phyloP scores from a whole-genome alignment of 1,284 basidiomycete genomes.

The Ustilago cynodontis region DNA sequence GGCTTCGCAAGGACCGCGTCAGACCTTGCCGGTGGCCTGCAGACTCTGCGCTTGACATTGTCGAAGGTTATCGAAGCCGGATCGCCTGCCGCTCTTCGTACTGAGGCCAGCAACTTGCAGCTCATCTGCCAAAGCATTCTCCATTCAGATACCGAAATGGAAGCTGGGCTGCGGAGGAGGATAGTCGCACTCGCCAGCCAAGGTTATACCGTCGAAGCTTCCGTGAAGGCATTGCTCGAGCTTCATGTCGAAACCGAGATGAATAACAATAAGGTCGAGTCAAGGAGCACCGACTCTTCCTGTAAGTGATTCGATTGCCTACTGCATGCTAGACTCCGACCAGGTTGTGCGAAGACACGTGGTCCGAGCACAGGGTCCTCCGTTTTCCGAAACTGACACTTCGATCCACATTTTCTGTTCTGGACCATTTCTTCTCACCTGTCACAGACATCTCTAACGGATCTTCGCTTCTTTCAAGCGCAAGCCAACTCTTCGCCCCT shows the following conservation, averaged over 20 bases:
- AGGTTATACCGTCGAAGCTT: conserved; percentile 6
- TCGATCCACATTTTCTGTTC: neutral
- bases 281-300: conserved; percentile 1
- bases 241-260: conserved; percentile 4
- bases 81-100: conserved; percentile 16
- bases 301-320: conserved; percentile 13
- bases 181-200: conserved; percentile 4
- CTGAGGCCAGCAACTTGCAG: conserved; percentile 26
- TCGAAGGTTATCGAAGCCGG: conserved; percentile 22
- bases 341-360: conserved; percentile 5
- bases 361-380: conserved; percentile 24
- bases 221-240: conserved; percentile 17
- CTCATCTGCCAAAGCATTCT: conserved; percentile 25
- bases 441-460: conserved; percentile 9
- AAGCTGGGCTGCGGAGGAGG: neutral
- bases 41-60: conserved; percentile 7
- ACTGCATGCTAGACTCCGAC: neutral
- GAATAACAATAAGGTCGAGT: neutral
- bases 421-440: neutral
- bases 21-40: neutral
- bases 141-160: neutral
- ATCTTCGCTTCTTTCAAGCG: conserved; percentile 15
- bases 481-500: conserved; percentile 13
- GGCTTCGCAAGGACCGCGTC: neutral
- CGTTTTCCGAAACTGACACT: conserved; percentile 14